Percentiles rank a stretch among this genome's conserved stretches.
phyloP scores from a whole-genome alignment of 225 moss, liverwort and hornwort species.

The Antitrichia curtipendula region DNA sequence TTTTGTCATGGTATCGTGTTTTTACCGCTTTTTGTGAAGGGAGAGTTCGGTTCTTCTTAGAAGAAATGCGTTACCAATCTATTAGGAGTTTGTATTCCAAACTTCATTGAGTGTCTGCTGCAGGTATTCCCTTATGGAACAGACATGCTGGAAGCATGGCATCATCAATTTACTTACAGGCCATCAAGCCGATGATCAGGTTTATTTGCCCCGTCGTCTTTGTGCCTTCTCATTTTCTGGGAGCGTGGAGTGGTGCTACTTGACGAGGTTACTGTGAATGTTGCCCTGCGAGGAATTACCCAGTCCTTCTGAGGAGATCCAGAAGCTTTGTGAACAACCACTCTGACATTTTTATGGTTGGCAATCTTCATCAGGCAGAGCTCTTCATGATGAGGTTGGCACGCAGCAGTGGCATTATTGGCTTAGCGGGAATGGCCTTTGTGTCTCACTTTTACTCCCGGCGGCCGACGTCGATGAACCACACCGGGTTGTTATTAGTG shows the following conservation, averaged over 20 bases:
- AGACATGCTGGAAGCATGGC: conserved; percentile 59
- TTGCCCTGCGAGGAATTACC: background rate
- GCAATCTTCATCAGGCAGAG: conserved; percentile 55
- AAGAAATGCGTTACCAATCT: background rate
- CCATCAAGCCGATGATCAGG: conserved; percentile 98
- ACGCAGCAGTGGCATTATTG: conserved; percentile 79
- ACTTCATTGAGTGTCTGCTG: background rate
- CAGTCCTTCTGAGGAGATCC: background rate
- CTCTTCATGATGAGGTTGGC: conserved; percentile 87
- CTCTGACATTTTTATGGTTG: background rate
- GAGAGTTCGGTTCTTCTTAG: background rate
- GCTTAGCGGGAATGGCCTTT: conserved; percentile 92
- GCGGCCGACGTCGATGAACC: conserved; percentile 10
- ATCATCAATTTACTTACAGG: conserved; percentile 59
- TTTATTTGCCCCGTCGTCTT: conserved; percentile 3
- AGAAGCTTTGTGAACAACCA: background rate
- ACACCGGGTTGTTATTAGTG: conserved; percentile 45
- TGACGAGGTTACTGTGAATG: background rate
- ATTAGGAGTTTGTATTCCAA: background rate
- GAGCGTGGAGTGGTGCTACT: background rate
- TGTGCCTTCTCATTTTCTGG: background rate
- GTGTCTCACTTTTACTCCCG: conserved; percentile 32
- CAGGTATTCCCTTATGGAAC: conserved; percentile 79
- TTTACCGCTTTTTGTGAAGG: background rate
- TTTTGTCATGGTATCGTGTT: background rate